A percentile compares a stretch with the other conserved stretches of the same genome.
phyloP scores from a whole-genome alignment of 2,329 filamentous ascomycete genomes.

The Ophiostoma perfectum region DNA sequence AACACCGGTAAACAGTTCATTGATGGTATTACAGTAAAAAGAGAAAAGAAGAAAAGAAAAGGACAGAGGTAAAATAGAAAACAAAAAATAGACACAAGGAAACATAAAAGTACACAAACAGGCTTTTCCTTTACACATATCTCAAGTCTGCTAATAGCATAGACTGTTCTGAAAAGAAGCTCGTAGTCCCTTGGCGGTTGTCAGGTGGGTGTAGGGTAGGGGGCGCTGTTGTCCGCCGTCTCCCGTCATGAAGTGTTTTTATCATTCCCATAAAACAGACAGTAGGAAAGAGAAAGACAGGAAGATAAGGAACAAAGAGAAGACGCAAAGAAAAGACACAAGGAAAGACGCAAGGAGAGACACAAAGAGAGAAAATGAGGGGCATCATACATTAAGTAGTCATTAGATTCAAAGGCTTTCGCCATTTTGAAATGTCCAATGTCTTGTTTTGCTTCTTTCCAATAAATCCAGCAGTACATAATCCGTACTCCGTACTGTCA shows the following conservation, averaged over 20 bases:
- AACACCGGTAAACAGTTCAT: constrained; percentile 7
- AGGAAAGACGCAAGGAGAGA: neutral
- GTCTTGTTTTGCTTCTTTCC: constrained; percentile 1
- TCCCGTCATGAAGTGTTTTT: constrained; percentile 3
- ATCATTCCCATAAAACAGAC: neutral
- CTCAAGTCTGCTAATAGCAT: neutral
- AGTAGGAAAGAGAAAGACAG: neutral
- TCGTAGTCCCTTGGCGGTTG: neutral
- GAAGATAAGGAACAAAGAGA: neutral
- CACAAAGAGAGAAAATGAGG: neutral
- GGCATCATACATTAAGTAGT: constrained; percentile 10
- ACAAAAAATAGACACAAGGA: neutral
- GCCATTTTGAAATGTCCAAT: constrained; percentile 9
- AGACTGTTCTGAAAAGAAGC: too few relatives aligned
- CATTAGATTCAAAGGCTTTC: constrained; percentile 8
- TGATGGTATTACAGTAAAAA: constrained; percentile 13
- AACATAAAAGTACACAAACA: constrained; percentile 12
- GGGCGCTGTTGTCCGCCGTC: neutral
- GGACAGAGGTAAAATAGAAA: neutral
- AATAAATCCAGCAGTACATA: constrained; percentile 9
- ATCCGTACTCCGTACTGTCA: neutral
- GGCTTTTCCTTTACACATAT: constrained; percentile 8
- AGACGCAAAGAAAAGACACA: neutral
- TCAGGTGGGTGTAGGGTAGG: neutral
- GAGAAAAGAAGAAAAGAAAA: constrained; percentile 2